Evolutionary conservation across 2,329 filamentous ascomycete genomes (phyloP), one percentile per base, ranked within the genome.

Genomic region (Alternaria arborescens): DNA sequence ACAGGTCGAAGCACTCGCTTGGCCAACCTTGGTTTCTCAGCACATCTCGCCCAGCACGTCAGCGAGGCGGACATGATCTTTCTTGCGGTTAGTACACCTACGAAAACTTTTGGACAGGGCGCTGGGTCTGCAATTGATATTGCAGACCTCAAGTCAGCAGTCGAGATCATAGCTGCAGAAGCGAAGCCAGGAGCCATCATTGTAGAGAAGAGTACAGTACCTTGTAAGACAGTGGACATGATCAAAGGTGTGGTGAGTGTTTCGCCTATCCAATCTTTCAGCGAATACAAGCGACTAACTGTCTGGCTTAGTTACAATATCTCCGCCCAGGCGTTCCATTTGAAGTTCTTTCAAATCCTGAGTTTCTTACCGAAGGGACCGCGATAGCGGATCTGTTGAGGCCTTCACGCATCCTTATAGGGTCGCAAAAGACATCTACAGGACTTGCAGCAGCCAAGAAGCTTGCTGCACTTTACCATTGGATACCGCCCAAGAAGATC

Each of bases 201-300:
- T 52, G 91, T 94, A 20, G 91, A 94, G 81, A 94, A 94, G 81
- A 91, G 88, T 57, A 94, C 91, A 0, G 91, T 94, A 26, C 91
- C 91, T 3, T 92, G 89, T 75, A 83, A 89, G 62, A 93, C 91
- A 5, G 89, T 90, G 2, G 85, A 91, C 67, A 85, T 88, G 32
- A 87, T 93, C 40, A 84, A 86, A 68, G 85, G 89, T 66, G 91
- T 88, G 66, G 88, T 92, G 79, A 78, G 83, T 74, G 43, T 20
- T 20, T 20, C 20, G 20, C 20, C 20, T 20, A 20, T 20, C 20
- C 20, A 20, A 20, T 20, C 20, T 20, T 20, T 20, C 44, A 44
- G 46, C 52, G n/a, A 44, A 41, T 20, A 30, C 22, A 47, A 20
- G 20, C 20, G 20, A 20, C 3, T 20, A 20, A 20, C 20, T 20